Evolutionary conservation across 306 rosid genomes (phyloP).

Genomic region (Oemleria cerasiformis): DNA sequence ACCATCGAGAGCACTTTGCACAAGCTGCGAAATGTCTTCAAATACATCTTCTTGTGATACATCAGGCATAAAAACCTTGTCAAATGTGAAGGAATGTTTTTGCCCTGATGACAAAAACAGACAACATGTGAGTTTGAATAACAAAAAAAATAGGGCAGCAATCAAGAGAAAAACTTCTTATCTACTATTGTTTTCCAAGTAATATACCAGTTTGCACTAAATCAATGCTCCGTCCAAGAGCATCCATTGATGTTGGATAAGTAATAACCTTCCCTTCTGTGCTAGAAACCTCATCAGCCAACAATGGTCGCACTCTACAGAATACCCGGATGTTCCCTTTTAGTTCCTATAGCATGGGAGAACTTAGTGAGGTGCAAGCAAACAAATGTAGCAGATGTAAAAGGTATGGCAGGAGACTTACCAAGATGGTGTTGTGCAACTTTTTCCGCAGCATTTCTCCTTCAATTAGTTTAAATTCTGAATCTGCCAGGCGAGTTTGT

Average conservation of each 20-base stretch:
- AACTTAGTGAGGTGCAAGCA: conserved; percentile 15
- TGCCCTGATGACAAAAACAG: conserved; percentile 57
- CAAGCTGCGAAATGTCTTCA: conserved; percentile 92
- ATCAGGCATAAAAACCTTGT: conserved; percentile 85
- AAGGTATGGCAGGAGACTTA: conserved; percentile 31
- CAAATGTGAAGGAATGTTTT: conserved; percentile 81
- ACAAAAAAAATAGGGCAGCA: conserved; percentile 14
- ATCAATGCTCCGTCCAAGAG: conserved; percentile 83
- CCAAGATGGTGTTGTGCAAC: conserved; percentile 91
- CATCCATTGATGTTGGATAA: conserved; percentile 84
- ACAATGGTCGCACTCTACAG: conserved; percentile 92
- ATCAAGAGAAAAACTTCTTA: background rate
- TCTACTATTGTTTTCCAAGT: conserved; percentile 8
- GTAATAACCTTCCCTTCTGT: conserved; percentile 64
- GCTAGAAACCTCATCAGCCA: conserved; percentile 66
- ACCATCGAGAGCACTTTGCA: conserved; percentile 99
- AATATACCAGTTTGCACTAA: conserved; percentile 64
- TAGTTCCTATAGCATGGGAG: conserved; percentile 57
- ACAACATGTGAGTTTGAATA: conserved; percentile 19
- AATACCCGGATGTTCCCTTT: conserved; percentile 97
- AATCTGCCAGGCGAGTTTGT: conserved; percentile 65
- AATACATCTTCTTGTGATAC: conserved; percentile 80
- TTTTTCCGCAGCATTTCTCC: conserved; percentile 87
- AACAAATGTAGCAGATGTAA: conserved; percentile 13
- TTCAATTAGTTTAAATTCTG: conserved; percentile 73